Evolutionary conservation across 805 yeast genomes (phyloP).

Genomic region (Myxozyma vanderwaltii): DNA sequence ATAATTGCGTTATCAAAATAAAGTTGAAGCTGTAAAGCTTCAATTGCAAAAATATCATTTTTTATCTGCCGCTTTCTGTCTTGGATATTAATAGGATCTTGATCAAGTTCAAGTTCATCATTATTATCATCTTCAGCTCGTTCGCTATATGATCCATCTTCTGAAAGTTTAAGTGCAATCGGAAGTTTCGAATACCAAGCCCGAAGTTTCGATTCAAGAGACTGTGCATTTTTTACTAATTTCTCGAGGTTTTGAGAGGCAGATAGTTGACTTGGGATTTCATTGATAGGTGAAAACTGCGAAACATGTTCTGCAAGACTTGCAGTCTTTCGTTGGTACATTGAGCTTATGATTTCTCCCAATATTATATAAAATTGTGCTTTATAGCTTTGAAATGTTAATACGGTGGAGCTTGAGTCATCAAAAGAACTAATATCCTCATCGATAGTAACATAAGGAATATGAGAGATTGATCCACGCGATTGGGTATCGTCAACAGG

Average conservation of each 20-base stretch:
- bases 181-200: constrained; percentile 21
- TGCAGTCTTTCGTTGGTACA: constrained; percentile 12
- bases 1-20: constrained; percentile 26
- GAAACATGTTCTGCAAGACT: constrained; percentile 1
- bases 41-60: constrained; percentile 14
- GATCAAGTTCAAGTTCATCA: neutral
- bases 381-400: constrained; percentile 16
- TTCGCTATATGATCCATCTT: constrained; percentile 4
- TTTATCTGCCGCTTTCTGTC: constrained; percentile 9
- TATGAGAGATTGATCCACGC: neutral
- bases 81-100: constrained; percentile 1
- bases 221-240: constrained; percentile 6
- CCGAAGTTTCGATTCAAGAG: constrained; percentile 13
- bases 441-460: neutral
- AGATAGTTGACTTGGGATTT: neutral
- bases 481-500: constrained; percentile 4
- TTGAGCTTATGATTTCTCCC: constrained; percentile 13
- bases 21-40: constrained; percentile 22
- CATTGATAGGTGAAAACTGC: neutral
- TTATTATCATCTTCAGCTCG: constrained; percentile 13
- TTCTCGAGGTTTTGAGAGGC: neutral
- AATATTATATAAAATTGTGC: constrained; percentile 17
- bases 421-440: constrained; percentile 4
- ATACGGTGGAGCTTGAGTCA: neutral
- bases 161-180: constrained; percentile 6